Conservation (phyloP, 805 yeast genomes). For the Danielozyma ontarioensis region DNA sequence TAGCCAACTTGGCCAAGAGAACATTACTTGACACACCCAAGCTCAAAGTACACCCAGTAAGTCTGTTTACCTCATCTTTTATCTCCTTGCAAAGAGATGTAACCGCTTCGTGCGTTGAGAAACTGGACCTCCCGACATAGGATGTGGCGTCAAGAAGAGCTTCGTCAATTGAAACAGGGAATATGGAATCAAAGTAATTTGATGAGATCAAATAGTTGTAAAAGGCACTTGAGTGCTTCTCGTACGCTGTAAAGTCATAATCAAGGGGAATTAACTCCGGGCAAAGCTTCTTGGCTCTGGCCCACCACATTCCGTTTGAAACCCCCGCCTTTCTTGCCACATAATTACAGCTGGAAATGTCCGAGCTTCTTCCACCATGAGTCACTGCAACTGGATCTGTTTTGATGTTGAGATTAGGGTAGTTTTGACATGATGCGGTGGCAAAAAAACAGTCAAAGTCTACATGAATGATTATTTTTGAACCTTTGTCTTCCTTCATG, state of each 20-base stretch:
- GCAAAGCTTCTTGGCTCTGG: slow-evolving; percentile 58
- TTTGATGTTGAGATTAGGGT: slow-evolving; percentile 48
- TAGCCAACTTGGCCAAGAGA: slow-evolving; percentile 69
- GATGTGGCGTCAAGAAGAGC: slow-evolving; percentile 66
- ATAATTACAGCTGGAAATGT: slow-evolving; percentile 89
- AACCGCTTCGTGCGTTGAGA: slow-evolving; percentile 4
- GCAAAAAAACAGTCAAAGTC: slow-evolving; percentile 96
- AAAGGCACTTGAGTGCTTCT: slow-evolving; percentile 54
- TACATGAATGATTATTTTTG: slow-evolving; percentile 57
- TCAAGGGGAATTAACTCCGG: slow-evolving; percentile 61
- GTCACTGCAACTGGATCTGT: slow-evolving; percentile 58
- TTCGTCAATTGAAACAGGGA: slow-evolving; percentile 91
- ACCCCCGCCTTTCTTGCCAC: slow-evolving; percentile 77
- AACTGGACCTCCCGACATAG: slow-evolving; percentile 1
- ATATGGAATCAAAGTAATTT: slow-evolving; percentile 43
- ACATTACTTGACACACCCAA: slow-evolving; percentile 76
- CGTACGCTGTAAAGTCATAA: slow-evolving; percentile 74
- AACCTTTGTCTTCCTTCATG: background rate
- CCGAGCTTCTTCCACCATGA: slow-evolving; percentile 59
- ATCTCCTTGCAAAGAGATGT: slow-evolving; percentile 26
- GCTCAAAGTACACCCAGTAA: slow-evolving; percentile 66
- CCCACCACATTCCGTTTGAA: slow-evolving; percentile 86
- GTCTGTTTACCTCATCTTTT: slow-evolving; percentile 33
- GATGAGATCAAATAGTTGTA: slow-evolving; percentile 52
- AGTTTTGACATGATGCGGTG: slow-evolving; percentile 63